phyloP scores from a whole-genome alignment of 2,329 filamentous ascomycete genomes.

The Aspergillus arachidicola region DNA sequence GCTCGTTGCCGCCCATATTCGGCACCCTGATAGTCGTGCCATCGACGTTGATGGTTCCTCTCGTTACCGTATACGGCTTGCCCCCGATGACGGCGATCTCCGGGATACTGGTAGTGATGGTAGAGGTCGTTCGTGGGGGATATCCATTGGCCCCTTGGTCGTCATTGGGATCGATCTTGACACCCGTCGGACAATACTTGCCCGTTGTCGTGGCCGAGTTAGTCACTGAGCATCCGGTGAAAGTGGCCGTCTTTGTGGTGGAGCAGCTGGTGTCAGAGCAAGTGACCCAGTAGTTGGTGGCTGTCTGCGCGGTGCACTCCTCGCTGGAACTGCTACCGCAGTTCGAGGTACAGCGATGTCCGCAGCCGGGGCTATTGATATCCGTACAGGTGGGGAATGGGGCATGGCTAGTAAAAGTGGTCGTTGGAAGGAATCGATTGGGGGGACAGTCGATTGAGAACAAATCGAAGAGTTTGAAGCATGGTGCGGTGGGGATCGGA shows the following conservation, averaged over 20 bases:
- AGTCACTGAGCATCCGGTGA: background rate
- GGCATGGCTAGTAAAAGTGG: background rate
- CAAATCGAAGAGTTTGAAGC: background rate
- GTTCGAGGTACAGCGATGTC: background rate
- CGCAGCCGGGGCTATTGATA: background rate
- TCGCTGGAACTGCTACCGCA: background rate
- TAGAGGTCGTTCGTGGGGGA: background rate
- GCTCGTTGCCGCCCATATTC: background rate
- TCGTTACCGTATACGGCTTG: background rate
- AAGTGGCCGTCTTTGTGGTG: background rate
- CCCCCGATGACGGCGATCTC: background rate
- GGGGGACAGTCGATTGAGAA: background rate
- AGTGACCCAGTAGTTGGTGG: background rate
- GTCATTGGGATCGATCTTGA: background rate
- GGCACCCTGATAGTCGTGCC: background rate
- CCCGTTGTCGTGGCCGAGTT: background rate
- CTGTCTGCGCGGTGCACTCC: background rate
- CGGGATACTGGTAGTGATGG: background rate
- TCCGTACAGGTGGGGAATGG: background rate
- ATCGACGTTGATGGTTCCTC: background rate
- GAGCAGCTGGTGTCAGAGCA: background rate
- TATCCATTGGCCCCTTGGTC: background rate
- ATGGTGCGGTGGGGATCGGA: background rate
- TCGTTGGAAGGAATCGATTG: slow-evolving; percentile 6
- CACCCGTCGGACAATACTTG: background rate